Evolutionary conservation across 805 yeast species (phyloP), one percentile per base, ranked within the genome.

Genomic region (Sungouiozyma intestinalis): DNA sequence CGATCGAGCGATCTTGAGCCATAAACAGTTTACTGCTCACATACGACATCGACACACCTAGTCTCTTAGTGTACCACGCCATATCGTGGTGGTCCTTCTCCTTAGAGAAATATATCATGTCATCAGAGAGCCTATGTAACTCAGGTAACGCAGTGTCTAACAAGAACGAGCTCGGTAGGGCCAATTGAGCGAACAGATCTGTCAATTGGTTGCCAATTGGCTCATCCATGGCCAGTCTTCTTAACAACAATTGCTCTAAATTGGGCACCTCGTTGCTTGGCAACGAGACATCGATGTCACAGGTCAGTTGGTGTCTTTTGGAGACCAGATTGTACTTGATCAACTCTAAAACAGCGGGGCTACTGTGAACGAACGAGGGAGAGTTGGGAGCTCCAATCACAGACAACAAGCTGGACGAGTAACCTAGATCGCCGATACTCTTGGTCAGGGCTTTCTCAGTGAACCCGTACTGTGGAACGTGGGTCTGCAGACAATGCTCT

Each of bases 1-100:
- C 72, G 2, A 57, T 53, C 16, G 90, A 78, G 17, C 66, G 67
- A 60, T 90, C 97, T 50, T 74, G 80, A 36, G 85, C 66, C 92
- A 81, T 82, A 65, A 75, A 85, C 47, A 85, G 64, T 60, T 90
- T 97, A 33, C 82, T 66, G 33, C 81, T 74, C 2, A 83, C 82
- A 59, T 84, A 85, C 2, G 82, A 72, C 2, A 82, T 69, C 18
- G 84, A 73, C 14, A 90, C 57, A 7, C 83, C 73, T 14, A 81
- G 65, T 49, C 98, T 69, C 56, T 87, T 84, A n/a, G 94, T 68
- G 61, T 90, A 90, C 98, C 98, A 90, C 3, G 85, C 81, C 58
- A 83, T 79, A 60, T 86, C 95, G 16, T 65, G 51, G 38, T 55
- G 54, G 49, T 78, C 78, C 16, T 92, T 74, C 57, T 88, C 97